Conservation (phyloP, 1,284 basidiomycete species). For the Cutaneotrichosporon spelunceum region DNA sequence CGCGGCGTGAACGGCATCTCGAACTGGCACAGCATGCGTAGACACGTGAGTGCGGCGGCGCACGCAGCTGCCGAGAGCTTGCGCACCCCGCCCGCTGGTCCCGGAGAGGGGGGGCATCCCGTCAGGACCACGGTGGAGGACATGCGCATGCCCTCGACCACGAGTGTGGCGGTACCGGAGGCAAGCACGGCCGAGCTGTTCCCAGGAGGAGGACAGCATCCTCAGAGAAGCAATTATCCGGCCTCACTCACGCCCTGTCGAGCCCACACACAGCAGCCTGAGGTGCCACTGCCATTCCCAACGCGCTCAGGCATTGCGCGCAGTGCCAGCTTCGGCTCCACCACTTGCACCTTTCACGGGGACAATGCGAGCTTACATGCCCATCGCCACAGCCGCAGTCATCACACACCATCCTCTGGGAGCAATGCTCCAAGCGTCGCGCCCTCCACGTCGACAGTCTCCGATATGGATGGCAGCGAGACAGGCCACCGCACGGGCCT, state of each 20-base stretch:
- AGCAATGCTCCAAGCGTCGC: not conserved
- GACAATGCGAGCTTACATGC: not conserved
- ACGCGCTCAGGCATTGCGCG: not conserved
- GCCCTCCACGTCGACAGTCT: not conserved
- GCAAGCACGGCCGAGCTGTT: not conserved
- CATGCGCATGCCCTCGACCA: not conserved
- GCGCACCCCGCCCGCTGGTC: not conserved
- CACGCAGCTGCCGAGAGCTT: constrained; percentile 3
- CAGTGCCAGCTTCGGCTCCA: not conserved
- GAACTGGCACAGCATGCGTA: constrained; percentile 5
- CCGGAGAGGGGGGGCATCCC: not conserved
- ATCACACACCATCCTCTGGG: not conserved
- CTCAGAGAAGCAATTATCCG: not conserved
- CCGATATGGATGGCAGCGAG: not conserved
- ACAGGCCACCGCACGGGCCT: not conserved
- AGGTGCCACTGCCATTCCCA: not conserved
- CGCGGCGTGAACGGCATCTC: not conserved
- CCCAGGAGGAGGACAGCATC: not conserved
- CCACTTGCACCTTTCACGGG: not conserved
- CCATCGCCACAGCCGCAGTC: not conserved
- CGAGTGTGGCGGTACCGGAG: not conserved
- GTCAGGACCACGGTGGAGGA: not conserved
- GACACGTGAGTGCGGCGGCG: constrained; percentile 3
- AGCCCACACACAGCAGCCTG: not conserved
- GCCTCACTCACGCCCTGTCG: not conserved